Evolutionary conservation across 352 stramenopile genomes (phyloP).

Genomic region (Globisporangium lucens): DNA sequence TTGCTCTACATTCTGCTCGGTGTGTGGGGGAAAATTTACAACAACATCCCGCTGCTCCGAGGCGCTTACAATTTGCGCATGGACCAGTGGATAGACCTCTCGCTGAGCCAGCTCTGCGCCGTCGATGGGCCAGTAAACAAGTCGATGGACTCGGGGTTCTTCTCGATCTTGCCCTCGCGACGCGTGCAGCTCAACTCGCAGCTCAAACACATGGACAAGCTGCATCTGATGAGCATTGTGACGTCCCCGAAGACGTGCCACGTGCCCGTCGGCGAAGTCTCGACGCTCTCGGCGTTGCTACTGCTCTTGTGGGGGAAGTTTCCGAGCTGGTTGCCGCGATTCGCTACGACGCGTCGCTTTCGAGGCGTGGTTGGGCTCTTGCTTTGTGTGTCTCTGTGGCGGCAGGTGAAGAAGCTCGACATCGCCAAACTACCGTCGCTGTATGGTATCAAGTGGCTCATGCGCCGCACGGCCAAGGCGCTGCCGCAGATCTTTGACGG

Average conservation of each 20-base stretch:
- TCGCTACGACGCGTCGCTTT: slow-evolving; percentile 17
- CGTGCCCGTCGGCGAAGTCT: slow-evolving; percentile 31
- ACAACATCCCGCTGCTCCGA: slow-evolving; percentile 32
- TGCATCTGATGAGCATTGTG: slow-evolving; percentile 67
- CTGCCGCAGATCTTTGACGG: slow-evolving; percentile 62
- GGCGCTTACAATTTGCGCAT: slow-evolving; percentile 48
- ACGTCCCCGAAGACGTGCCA: slow-evolving; percentile 46
- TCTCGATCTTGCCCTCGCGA: not conserved
- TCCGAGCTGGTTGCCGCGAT: slow-evolving; percentile 20
- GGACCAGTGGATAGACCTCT: slow-evolving; percentile 41
- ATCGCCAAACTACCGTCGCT: slow-evolving; percentile 62
- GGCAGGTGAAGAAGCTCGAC: slow-evolving; percentile 45
- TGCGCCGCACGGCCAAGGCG: slow-evolving; percentile 43
- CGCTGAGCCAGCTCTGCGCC: not conserved
- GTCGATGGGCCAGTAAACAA: not conserved
- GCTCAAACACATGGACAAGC: slow-evolving; percentile 54
- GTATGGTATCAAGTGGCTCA: slow-evolving; percentile 58
- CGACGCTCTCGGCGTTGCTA: not conserved
- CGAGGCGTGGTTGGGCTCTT: slow-evolving; percentile 18
- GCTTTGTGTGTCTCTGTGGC: slow-evolving; percentile 24
- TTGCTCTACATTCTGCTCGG: slow-evolving; percentile 39
- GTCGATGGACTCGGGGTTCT: slow-evolving; percentile 3
- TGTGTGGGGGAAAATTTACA: slow-evolving; percentile 39
- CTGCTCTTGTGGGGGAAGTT: slow-evolving; percentile 18
- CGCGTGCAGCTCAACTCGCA: slow-evolving; percentile 45